Evolutionary conservation across 2,329 filamentous ascomycete genomes (phyloP).

Genomic region (Fusarium coicis): DNA sequence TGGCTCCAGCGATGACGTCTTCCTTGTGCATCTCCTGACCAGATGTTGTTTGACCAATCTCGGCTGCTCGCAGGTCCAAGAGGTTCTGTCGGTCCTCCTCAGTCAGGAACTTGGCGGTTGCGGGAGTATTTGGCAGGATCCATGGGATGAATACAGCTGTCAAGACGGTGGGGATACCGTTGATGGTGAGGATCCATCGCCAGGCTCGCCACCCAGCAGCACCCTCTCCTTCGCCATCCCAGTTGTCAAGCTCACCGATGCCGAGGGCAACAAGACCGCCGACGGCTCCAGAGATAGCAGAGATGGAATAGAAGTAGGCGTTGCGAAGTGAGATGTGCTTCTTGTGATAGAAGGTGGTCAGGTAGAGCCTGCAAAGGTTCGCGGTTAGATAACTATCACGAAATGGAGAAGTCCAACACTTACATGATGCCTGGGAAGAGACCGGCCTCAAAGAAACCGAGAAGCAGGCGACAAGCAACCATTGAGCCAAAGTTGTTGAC

Average conservation of each 20-base stretch:
- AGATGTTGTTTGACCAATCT: constrained; percentile 50
- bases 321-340: constrained; percentile 70
- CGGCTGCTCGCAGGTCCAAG: constrained; percentile 58
- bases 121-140: constrained; percentile 67
- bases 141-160: constrained; percentile 66
- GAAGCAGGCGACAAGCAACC: constrained; percentile 54
- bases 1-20: constrained; percentile 38
- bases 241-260: constrained; percentile 53
- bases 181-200: constrained; percentile 73
- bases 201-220: constrained; percentile 67
- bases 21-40: constrained; percentile 44
- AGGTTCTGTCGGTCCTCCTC: constrained; percentile 58
- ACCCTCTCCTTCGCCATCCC: constrained; percentile 57
- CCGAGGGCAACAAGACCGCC: constrained; percentile 73
- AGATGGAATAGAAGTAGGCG: constrained; percentile 69
- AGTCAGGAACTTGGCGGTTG: constrained; percentile 56
- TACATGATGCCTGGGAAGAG: constrained; percentile 61
- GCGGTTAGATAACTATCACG: neutral
- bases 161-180: constrained; percentile 59
- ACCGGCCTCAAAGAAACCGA: constrained; percentile 57
- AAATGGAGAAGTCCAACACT: neutral
- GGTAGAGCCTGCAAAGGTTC: constrained; percentile 49
- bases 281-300: constrained; percentile 71
- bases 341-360: constrained; percentile 73
- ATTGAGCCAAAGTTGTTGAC: constrained; percentile 58